Evolutionary conservation across 2,329 filamentous ascomycete species (phyloP).

Genomic region (Exophiala aquamarina): DNA sequence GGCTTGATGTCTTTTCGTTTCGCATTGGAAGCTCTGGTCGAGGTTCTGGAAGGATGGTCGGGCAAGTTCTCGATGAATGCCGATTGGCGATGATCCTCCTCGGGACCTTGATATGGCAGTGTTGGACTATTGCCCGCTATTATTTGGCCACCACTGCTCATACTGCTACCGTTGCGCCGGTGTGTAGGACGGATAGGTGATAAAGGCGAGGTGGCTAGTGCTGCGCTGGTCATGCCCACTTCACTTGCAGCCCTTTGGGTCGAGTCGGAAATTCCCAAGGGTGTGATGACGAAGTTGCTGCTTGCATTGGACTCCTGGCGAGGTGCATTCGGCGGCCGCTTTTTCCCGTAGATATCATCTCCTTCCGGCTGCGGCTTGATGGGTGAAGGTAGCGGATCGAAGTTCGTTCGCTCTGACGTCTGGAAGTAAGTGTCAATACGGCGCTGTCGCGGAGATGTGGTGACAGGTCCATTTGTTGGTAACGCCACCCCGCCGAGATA

Average conservation of each 20-base stretch:
- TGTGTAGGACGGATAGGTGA: not conserved
- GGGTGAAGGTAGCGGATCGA: no score
- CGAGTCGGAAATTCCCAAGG: not conserved
- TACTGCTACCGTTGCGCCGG: constrained; percentile 9
- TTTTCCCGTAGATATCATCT: no score
- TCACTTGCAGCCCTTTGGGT: not conserved
- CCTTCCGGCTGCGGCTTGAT: no score
- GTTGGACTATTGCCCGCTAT: not conserved
- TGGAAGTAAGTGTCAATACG: not conserved
- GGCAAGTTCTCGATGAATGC: constrained; percentile 4
- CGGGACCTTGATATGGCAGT: constrained; percentile 1
- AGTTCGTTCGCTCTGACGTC: no score
- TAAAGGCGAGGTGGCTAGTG: not conserved
- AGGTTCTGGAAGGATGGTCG: not conserved
- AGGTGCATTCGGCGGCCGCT: not conserved
- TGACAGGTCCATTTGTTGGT: not conserved
- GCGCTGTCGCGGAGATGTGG: not conserved
- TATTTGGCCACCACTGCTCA: constrained; percentile 2
- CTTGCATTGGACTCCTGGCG: constrained; percentile 4
- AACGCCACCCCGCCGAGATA: not conserved
- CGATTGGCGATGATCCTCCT: constrained; percentile 6
- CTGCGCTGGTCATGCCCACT: not conserved
- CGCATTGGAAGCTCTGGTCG: no score
- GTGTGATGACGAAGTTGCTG: not conserved
- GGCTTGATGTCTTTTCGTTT: no score